Percentiles rank a stretch among this genome's conserved stretches.
phyloP scores from a whole-genome alignment of 2,329 filamentous ascomycete species.

The Microsporum audouinii region DNA sequence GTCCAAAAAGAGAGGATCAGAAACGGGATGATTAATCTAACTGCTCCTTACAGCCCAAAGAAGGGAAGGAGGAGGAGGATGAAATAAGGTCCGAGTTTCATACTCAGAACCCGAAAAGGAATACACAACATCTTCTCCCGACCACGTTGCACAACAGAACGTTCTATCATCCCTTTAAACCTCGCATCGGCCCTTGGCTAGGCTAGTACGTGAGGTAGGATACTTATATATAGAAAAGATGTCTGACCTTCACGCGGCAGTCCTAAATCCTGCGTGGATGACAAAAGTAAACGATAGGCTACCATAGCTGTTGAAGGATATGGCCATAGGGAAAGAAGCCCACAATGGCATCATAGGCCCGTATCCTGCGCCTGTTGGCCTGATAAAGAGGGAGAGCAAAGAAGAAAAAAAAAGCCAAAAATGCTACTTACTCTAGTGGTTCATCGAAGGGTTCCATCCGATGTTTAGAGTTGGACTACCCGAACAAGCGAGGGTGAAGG shows the following conservation, averaged over 20 bases:
- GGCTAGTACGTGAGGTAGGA: not conserved
- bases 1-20: not conserved
- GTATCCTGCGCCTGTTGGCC: not conserved
- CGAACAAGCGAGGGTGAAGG: not conserved
- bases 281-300: not conserved
- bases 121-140: not conserved
- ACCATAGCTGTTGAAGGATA: not conserved
- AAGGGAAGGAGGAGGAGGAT: not conserved
- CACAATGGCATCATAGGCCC: not conserved
- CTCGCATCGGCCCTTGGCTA: not conserved
- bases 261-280: not conserved
- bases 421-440: not conserved
- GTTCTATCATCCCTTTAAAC: not conserved
- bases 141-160: not conserved
- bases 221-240: constrained; percentile 1
- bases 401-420: not conserved
- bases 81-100: not conserved
- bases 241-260: not conserved
- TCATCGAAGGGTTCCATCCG: constrained; percentile 3
- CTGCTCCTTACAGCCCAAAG: not conserved
- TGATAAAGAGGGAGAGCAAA: not conserved
- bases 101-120: not conserved
- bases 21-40: not conserved
- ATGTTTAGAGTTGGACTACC: not conserved
- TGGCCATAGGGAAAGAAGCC: not conserved